Evolutionary conservation across 2,329 filamentous ascomycete species (phyloP).

Genomic region (Cordyceps militaris): DNA sequence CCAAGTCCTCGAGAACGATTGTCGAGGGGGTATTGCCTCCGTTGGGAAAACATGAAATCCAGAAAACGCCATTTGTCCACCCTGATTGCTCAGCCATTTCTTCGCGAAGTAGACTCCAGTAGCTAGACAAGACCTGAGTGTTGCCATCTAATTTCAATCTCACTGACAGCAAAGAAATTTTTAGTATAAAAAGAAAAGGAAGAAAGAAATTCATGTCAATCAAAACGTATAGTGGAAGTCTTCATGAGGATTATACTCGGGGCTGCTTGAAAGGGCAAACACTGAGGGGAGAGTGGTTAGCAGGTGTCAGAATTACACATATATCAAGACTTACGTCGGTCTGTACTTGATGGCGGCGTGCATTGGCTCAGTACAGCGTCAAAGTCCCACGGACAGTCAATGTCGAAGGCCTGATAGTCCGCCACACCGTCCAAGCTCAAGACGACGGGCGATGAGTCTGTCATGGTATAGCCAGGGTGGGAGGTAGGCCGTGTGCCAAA

Average conservation of each 20-base stretch:
- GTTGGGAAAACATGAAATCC: not conserved
- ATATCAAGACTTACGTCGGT: not conserved
- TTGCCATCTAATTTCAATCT: not conserved
- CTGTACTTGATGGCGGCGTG: not conserved
- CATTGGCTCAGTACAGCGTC: conserved; percentile 17
- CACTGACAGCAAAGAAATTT: not conserved
- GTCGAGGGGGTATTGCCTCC: conserved; percentile 11
- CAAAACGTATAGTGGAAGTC: conserved; percentile 10
- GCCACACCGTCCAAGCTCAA: conserved; percentile 16
- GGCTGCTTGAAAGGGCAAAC: not conserved
- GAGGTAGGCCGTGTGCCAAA: not conserved
- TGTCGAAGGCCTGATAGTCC: conserved; percentile 19
- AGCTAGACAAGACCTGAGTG: not conserved
- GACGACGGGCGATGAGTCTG: conserved; percentile 9
- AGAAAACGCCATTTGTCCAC: conserved; percentile 2
- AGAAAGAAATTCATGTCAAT: not conserved
- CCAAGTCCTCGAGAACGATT: not conserved
- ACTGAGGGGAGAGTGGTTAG: not conserved
- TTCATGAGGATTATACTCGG: conserved; percentile 2
- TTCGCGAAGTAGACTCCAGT: not conserved
- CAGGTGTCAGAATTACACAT: not conserved
- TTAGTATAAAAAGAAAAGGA: not conserved
- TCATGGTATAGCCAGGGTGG: conserved; percentile 10
- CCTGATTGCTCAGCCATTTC: conserved; percentile 2
- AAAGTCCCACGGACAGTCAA: conserved; percentile 19